phyloP scores from a whole-genome alignment of 2,329 filamentous ascomycete genomes.

The Sporothrix protearum region DNA sequence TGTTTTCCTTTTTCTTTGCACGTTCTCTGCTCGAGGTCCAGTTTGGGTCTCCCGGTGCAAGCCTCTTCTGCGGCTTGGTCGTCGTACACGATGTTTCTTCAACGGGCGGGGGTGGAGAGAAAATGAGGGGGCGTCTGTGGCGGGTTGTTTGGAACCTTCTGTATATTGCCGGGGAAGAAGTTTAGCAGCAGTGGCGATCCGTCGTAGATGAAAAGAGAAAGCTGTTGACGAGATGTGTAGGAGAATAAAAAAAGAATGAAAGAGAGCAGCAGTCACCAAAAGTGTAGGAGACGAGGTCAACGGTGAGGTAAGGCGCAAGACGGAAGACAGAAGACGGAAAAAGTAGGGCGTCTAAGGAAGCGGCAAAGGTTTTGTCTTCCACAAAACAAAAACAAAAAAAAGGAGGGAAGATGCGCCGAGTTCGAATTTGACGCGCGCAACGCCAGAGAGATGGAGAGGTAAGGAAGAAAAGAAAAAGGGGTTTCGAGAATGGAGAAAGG shows the following conservation, averaged over 20 bases:
- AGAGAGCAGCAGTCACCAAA: neutral
- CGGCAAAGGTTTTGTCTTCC: neutral
- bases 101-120: constrained; percentile 10
- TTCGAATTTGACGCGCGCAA: constrained; percentile 11
- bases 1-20: neutral
- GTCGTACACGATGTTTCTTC: constrained; percentile 16
- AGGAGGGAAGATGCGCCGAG: constrained; percentile 5
- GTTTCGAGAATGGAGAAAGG: neutral
- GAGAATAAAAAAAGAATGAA: neutral
- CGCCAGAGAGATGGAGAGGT: neutral
- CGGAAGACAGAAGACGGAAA: neutral
- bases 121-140: neutral
- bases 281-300: neutral
- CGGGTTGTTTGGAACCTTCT: neutral
- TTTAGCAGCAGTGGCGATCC: neutral
- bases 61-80: constrained; percentile 12
- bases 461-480: neutral
- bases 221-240: neutral
- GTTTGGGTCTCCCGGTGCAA: neutral
- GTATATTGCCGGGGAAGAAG: constrained; percentile 4
- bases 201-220: neutral
- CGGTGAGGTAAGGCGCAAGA: neutral
- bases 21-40: neutral
- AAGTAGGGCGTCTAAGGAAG: neutral
- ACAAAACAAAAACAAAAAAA: neutral